Percentiles rank a stretch among this genome's conserved stretches.
Conservation (phyloP, 1,284 basidiomycete species). For the Austroboletus rostrupii region DNA sequence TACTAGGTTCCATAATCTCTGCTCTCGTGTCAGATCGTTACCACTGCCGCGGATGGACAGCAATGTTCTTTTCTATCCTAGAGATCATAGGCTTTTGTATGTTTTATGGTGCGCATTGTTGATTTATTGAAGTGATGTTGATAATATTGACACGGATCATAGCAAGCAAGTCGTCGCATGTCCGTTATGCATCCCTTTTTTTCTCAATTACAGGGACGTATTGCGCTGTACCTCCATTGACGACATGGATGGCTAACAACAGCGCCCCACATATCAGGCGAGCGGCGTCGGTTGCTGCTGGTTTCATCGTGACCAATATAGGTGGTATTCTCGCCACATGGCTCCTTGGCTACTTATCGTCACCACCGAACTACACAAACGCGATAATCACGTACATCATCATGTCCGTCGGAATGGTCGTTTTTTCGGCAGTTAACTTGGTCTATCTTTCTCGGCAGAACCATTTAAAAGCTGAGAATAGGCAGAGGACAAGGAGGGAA, state of each 20-base stretch:
- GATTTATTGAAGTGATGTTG: not conserved
- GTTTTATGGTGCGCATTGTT: slow-evolving; percentile 39
- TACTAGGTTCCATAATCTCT: slow-evolving; percentile 37
- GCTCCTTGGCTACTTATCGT: slow-evolving; percentile 46
- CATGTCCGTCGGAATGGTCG: slow-evolving; percentile 34
- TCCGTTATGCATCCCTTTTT: slow-evolving; percentile 50
- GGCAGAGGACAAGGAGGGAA: slow-evolving; percentile 10
- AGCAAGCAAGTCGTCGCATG: slow-evolving; percentile 25
- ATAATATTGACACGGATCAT: not conserved
- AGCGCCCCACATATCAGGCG: slow-evolving; percentile 51
- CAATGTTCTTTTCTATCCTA: slow-evolving; percentile 36
- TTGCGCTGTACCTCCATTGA: slow-evolving; percentile 39
- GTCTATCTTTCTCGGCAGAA: slow-evolving; percentile 22
- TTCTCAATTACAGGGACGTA: slow-evolving; percentile 48
- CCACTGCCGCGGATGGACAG: slow-evolving; percentile 38
- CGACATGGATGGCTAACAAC: slow-evolving; percentile 58
- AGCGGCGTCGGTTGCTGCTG: slow-evolving; percentile 52
- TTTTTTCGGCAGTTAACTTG: slow-evolving; percentile 32
- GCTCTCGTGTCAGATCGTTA: slow-evolving; percentile 43
- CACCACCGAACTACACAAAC: slow-evolving; percentile 39
- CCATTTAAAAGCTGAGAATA: slow-evolving; percentile 19
- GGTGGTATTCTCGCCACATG: slow-evolving; percentile 59
- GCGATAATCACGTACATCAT: slow-evolving; percentile 37
- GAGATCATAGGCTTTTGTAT: slow-evolving; percentile 43
- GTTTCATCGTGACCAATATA: slow-evolving; percentile 50